Conservation (phyloP, 2,329 filamentous ascomycete genomes). For the Pyrenochaeta sp. region DNA sequence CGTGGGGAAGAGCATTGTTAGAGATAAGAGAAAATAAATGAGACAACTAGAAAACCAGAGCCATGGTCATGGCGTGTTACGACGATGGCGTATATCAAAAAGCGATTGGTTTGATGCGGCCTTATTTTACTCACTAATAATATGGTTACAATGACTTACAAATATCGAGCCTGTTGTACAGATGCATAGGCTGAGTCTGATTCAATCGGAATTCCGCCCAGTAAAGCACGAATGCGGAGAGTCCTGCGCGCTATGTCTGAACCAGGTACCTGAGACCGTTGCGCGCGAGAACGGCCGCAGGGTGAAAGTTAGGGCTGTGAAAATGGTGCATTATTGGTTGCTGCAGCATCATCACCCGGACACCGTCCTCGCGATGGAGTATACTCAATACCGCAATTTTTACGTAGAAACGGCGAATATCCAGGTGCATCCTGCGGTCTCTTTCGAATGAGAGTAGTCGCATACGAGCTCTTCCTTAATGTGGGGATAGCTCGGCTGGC, state of each 20-base stretch:
- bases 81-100: neutral
- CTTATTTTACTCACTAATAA: neutral
- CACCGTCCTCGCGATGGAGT: neutral
- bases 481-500: constrained; percentile 19
- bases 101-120: constrained; percentile 1
- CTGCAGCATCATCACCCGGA: neutral
- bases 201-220: constrained; percentile 7
- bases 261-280: neutral
- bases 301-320: constrained; percentile 1
- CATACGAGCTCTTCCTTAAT: neutral
- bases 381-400: neutral
- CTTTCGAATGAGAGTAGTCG: neutral
- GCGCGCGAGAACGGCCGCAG: neutral
- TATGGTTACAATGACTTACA: neutral
- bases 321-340: neutral
- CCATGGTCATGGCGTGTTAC: neutral
- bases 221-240: constrained; percentile 3
- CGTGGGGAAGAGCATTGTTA: constrained; percentile 1
- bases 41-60: neutral
- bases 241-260: constrained; percentile 6
- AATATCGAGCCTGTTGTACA: neutral
- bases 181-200: constrained; percentile 1
- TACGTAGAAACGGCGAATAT: neutral
- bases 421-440: neutral
- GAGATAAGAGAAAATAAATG: constrained; percentile 14